Percentiles rank a stretch among this genome's conserved stretches.
phyloP scores from a whole-genome alignment of 2,329 filamentous ascomycete species.

The Penicillium aurantiogriseum region DNA sequence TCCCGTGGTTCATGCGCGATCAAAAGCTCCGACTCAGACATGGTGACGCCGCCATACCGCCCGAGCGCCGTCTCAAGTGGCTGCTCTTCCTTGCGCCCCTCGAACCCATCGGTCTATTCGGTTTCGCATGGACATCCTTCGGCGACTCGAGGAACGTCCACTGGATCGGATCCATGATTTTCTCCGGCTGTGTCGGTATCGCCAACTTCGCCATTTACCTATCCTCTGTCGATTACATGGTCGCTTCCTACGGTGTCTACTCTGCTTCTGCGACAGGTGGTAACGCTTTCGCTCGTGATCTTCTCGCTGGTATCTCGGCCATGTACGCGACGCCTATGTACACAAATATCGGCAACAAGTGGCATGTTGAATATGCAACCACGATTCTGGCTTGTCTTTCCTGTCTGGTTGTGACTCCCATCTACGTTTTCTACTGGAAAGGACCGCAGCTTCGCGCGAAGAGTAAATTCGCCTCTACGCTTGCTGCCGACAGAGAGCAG shows the following conservation, averaged over 20 bases:
- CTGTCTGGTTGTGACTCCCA: conserved; percentile 57
- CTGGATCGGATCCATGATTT: conserved; percentile 68
- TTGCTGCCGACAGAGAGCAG: conserved; percentile 38
- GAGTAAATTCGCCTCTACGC: conserved; percentile 60
- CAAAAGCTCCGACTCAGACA: conserved; percentile 40
- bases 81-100: conserved; percentile 62
- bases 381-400: conserved; percentile 61
- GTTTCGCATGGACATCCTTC: conserved; percentile 66
- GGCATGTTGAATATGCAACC: conserved; percentile 54
- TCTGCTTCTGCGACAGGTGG: conserved; percentile 71
- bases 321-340: conserved; percentile 65
- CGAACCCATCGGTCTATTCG: conserved; percentile 65
- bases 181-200: conserved; percentile 64
- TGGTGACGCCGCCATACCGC: conserved; percentile 53
- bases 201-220: conserved; percentile 72
- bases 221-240: conserved; percentile 74
- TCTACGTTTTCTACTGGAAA: conserved; percentile 64
- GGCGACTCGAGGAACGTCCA: conserved; percentile 59
- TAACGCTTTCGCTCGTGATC: conserved; percentile 70
- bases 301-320: conserved; percentile 68
- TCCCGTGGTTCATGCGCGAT: conserved; percentile 50
- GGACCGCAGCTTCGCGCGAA: conserved; percentile 56
- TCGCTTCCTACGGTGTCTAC: conserved; percentile 69
- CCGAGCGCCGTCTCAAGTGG: conserved; percentile 66
- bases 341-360: conserved; percentile 53